Evolutionary conservation across 2,329 filamentous ascomycete species (phyloP), one percentile per base, ranked within the genome.

Genomic region (Karstenula rhodostoma): DNA sequence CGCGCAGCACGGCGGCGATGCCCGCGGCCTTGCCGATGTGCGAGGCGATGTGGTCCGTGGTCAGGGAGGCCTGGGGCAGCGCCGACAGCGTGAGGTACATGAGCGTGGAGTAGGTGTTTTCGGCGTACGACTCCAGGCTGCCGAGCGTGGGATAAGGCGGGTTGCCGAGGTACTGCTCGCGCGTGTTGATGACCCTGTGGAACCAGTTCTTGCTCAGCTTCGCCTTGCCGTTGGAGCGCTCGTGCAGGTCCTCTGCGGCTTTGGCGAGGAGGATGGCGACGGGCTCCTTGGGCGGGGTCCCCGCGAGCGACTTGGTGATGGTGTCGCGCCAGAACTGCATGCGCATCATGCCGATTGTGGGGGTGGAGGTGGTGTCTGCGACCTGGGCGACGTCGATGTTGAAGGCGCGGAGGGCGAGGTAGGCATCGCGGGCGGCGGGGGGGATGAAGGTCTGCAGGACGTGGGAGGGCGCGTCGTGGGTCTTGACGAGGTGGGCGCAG

Each of bases 281-380:
- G 23, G 95, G 95, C 76, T 99, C 94, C 72, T 93, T 92, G 1
- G 94, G 93, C 1, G 95, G 94, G 0, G 84, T 82, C 33, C 90
- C 91, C 1, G 90, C 85, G 61, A 97, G 90, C 1, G 92, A 90
- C 62, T 90, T 89, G 56, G 90, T 86, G 54, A 99, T 82, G 4
- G 92, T 88, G 69, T 98, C 94, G 52, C 92, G 88, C 92, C 95
- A 98, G 82, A 98, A 98, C 77, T 97, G 92, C 79, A 97, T 90
- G 65, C 95, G 93, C 84, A 98, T 88, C 55, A 89, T 85, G 52
- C 93, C 94, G 62, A 98, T 91, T 4, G 90, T 90, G n/a, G 91
- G 88, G 62, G 91, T 95, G 49, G 92, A 95, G 22, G 95, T 94
- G 13, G 91, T 88, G 79, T 98, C 94, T 59, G 95, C 93, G 63